Evolutionary conservation across 768 basidiomycete species (phyloP), one percentile per base, ranked within the genome.

Genomic region (Pleurotus citrinopileatus): DNA sequence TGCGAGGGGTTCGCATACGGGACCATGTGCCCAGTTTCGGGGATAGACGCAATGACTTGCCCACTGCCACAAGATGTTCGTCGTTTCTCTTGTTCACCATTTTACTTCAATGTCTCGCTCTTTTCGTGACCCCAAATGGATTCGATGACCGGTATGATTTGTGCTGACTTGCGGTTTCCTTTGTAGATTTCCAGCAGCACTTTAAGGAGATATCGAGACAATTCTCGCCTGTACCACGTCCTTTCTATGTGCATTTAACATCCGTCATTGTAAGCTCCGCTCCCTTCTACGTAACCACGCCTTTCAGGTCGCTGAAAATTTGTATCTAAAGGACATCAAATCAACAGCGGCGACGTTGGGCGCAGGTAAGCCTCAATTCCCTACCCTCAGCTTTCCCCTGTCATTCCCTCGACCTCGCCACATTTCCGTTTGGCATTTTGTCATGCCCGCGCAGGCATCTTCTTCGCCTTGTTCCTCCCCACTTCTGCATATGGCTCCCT

Each of bases 21-120:
- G 83, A 89, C 59, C 83, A 79, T 19, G 84, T 92, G 13, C 80
- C 87, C 1, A 90, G 83, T 59, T 92, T 82, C 59, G 86, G 85
- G 2, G 84, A 89, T 54, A 74, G 89, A 51, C 79, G 78, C 59
- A 92, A 91, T 57, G 87, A 90, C 54, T 71, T 83, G 0, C 62
- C 74, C 12, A 87, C 86, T 3, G 90, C 83, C 19, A 83, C 86
- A 43, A 79, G 78, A 74, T 92, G 90, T 88, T 55, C 42, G 85
- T 71, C 12, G 42, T 25, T 40, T 40, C 7, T 40, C 44, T 50
- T 46, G 20, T n/a, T 52, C 46, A 28, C 23, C 47, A 52, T 26
- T 42, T 52, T 27, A 15, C 53, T 15, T 19, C 19, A 40, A 32
- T 44, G 22, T 48, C 17, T 42, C 26, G 38, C 36, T 47, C n/a